Percentiles rank a stretch among this genome's conserved stretches.
phyloP scores from a whole-genome alignment of 257 asterid species.

The Capsicum chinense region DNA sequence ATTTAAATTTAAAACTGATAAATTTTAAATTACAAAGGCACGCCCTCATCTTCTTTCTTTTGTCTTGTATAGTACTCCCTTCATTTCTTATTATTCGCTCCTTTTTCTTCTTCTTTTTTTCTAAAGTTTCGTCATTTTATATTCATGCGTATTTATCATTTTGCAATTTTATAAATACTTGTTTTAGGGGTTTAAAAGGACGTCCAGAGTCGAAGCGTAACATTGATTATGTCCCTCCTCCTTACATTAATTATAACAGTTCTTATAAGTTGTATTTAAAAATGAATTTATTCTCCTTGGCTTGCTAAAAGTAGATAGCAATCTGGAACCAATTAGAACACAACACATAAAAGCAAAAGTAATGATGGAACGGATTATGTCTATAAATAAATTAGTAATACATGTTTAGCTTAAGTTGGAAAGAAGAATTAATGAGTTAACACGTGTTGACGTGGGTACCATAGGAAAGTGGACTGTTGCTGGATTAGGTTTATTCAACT shows the following conservation, averaged over 20 bases:
- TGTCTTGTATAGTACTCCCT: background rate
- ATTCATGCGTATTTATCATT: background rate
- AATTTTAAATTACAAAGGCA: too few species aligned
- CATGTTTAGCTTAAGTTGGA: background rate
- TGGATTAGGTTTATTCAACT: constrained; percentile 15
- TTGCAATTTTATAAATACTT: background rate
- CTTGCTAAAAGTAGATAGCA: constrained; percentile 22
- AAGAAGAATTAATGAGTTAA: background rate
- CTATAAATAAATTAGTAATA: background rate
- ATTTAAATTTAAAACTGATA: too few species aligned
- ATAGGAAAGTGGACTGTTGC: background rate
- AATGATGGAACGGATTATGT: background rate
- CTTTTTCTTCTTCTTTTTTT: background rate
- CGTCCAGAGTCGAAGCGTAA: background rate
- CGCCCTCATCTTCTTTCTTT: background rate
- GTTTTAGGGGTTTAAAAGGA: background rate
- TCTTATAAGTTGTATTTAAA: background rate
- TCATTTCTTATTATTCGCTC: background rate
- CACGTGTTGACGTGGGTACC: constrained; percentile 14
- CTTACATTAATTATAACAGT: too few species aligned
- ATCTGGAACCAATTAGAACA: constrained; percentile 14
- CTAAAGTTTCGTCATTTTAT: background rate
- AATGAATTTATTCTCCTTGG: background rate
- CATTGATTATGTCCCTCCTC: background rate
- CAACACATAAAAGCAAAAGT: constrained; percentile 8